Evolutionary conservation across 768 basidiomycete species (phyloP), one percentile per base, ranked within the genome.

Genomic region (Infundibulicybe gibba): DNA sequence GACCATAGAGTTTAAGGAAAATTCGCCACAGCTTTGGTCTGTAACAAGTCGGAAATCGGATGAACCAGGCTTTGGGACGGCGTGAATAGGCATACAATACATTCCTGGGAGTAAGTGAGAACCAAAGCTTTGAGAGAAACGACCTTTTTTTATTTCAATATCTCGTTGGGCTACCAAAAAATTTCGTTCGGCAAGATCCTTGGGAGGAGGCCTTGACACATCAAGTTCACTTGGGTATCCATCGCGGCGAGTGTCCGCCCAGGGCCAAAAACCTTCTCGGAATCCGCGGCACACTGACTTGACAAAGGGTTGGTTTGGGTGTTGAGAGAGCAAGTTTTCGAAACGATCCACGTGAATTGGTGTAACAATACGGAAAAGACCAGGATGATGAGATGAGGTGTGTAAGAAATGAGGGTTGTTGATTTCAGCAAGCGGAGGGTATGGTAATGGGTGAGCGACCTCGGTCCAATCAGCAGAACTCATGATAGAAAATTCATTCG

Each of bases 181-280:
- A 1, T 1, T 19, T 16, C 11, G 15, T 14, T 52, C 43, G 12
- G 17, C 21, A 14, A 21, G 33, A n/a, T 49, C 39, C 5, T 25
- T n/a, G 2, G 40, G 32, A 0, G 46, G 48, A 1, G 31, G 41
- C 8, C 44, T 31, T 0, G 52, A 48, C n/a, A 49, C 37, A 32
- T 61, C 55, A 15, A 40, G 33, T 0, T 45, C 55, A 3, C 6
- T 21, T 14, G 55, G 55, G 25, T 49, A 53, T 5, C 32, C 40
- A 5, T 11, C 15, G 6, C 16, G 1, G 4, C 46, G 34, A 15
- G 56, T 57, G 19, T 60, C 32, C 1, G 60, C 61, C 32, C 43
- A 63, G 2, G 66, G 66, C 66, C 63, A 67, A 45, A 67, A 66
- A 0, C 66, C 63, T 8, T 63, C 49, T 1, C 54, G 16, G 0